Base-by-base conservation (phyloP, 169 alveolate species). In the Plasmodium cynomolgi region DNA sequence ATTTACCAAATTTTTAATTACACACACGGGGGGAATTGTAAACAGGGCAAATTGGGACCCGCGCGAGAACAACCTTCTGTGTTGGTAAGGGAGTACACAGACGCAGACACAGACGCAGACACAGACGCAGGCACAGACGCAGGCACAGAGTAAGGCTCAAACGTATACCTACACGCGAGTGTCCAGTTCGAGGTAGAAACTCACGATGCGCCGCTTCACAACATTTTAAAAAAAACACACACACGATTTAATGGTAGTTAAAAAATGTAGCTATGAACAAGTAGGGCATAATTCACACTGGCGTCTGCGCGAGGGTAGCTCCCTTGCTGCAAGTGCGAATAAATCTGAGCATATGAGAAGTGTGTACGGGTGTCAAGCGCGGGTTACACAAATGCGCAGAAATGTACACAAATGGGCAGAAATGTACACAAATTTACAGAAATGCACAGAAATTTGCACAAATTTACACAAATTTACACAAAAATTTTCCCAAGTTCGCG, bases 181-280 rank as follows among this genome's bases (percentile, higher is more conserved):
- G 56, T 20, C 50, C 71, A 39, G 26, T 15, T 23, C 26, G 34
- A 80, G 84, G 44, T 80, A 80, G 84, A 34, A 62, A 20, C 31
- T 5, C 20, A n/a, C 54, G 73, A 71, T 41, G 75, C 75, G 75
- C 54, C 74, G 77, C 41, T 47, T 85, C 77, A 74, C n/a, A 85
- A 47, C 37, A 84, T 31, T 31, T 50, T 29, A 75, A 85, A 75
- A 73, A 85, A 85, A 47, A 33, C 15, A 26, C 34, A 17, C 37
- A 34, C 71, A 44, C 20, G 15, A 37, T 44, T 54, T 50, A 74
- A 85, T 75, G 34, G 44, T 44, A 85, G 37, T 50, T 74, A 47
- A 85, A 85, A 74, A 85, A 85, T 15, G 50, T 15, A 75, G 31
- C 23, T n/a, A 50, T 79, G 62, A 84, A 73, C 15, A 31, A 68